Evolutionary conservation across 495 filamentous ascomycete species (phyloP), one percentile per base, ranked within the genome.

Genomic region (Bryoglossum gracile): DNA sequence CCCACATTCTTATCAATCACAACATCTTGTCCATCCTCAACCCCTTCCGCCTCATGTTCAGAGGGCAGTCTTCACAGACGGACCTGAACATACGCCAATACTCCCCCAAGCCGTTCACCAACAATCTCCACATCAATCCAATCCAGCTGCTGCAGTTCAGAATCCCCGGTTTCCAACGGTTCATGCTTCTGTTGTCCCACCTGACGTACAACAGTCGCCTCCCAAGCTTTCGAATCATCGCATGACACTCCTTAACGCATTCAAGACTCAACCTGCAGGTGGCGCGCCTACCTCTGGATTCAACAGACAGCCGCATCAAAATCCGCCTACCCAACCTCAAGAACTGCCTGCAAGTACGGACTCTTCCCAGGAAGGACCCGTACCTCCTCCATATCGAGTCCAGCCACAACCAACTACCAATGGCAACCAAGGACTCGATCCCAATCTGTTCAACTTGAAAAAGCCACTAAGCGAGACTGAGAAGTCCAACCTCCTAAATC

Each of bases 181-280:
- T 35, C 76, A 79, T 25, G 68, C 75, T 52, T 74, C 81, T 30
- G 77, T 58, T 52, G 33, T 46, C 70, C 57, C 74, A 77, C 40
- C 57, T 78, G 19, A 78, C 76, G 33, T 24, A 23, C 33, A 46
- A 22, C 51, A 55, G 19, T 11, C 47, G 16, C 51, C 48, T 13
- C 66, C 74, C 30, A 82, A 82, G 55, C 69, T 88, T 32, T 84
- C 67, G 8, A 73, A 67, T 32, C 83, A 88, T 59, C 77, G 80
- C 3, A 65, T 80, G 43, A 72, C 78, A 22, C 61, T 88, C 4
- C 63, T 88, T 36, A 81, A 75, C 57, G 71, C 80, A 2, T 83
- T 87, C 62, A 87, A 82, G 43, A 58, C 53, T 14, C 34, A 26
- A 5, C n/a, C n/a, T n/a, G n/a, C n/a, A n/a, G n/a, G n/a, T n/a